phyloP scores from a whole-genome alignment of 306 rosid species.

The Herpetospermum pedunculosum region DNA sequence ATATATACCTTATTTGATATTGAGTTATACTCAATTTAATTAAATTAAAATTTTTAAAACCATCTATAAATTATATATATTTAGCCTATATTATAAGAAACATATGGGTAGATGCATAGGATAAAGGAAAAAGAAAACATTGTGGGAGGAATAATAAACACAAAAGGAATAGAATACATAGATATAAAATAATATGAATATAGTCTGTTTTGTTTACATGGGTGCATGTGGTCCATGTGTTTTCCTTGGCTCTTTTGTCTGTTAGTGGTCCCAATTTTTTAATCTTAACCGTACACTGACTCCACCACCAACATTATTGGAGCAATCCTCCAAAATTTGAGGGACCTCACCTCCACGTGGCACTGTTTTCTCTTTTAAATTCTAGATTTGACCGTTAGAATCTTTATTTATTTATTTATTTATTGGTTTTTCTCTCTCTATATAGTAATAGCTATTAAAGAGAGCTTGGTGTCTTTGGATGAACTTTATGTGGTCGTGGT shows the following conservation, averaged over 20 bases:
- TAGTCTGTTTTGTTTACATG: background rate
- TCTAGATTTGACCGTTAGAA: background rate
- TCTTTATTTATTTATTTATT: background rate
- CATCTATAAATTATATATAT: no score
- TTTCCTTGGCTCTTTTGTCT: background rate
- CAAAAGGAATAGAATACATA: background rate
- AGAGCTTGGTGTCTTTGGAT: no score
- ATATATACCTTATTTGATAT: no score
- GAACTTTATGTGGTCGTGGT: background rate
- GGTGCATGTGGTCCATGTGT: conserved; percentile 3
- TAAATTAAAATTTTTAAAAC: no score
- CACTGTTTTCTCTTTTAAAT: background rate
- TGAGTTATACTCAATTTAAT: no score
- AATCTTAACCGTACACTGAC: background rate
- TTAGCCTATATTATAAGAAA: no score
- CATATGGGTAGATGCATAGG: background rate
- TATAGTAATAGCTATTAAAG: background rate
- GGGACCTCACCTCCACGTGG: conserved; percentile 8
- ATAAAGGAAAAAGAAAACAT: background rate
- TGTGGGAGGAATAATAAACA: background rate
- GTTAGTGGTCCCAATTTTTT: background rate
- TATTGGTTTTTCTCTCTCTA: no score
- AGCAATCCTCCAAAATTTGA: background rate
- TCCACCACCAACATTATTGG: conserved; percentile 10
- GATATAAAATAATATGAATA: background rate